Base-by-base conservation (phyloP, 345 rosid genomes). In the Rhodamnia rubescens region DNA sequence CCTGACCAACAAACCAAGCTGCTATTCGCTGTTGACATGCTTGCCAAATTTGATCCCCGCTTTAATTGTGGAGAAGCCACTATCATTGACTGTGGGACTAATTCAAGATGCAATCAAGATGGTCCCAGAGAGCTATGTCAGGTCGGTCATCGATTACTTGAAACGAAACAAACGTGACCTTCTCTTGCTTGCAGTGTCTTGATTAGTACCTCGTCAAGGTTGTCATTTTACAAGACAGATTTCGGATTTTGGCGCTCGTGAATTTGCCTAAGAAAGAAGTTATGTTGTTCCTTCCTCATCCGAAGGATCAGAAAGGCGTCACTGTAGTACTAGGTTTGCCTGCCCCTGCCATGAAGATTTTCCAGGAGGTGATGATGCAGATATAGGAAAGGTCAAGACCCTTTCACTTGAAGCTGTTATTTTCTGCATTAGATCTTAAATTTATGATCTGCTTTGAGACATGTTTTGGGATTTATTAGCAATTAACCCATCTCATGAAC, bases 101-200 rank as follows among this genome's bases (percentile, higher is more conserved):
- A 94, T 96, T 22, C 92, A 92, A 87, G 93, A 91, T 47, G 93
- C 96, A 3, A 91, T 96, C n/a, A 92, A 91, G 89, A 91, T 93
- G 95, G 95, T 95, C 12, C 90, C 90, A 49, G 94, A 96, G 83
- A 78, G 92, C 84, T 93, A 94, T 92, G 94, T 96, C 96, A 93
- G 98, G 88, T 96, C 99, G 4, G 96, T 98, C 22, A 93, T 96
- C 7, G 99, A 96, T 90, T 95, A 95, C 90, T 95, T 96, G 99
- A 96, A 89, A 93, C 85, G 3, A 94, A 95, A 18, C 90, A 96
- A 87, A 88, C 93, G 1, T 89, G 93, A 91, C 99, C 99, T 53
- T 93, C 99, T 21, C 89, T 96, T 85, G 88, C 96, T 9, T 93
- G 96, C 27, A 96, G 96, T 51, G 92, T 95, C 74, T 29, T 96